phyloP scores from a whole-genome alignment of 345 rosid species.

The Hibiscus trionum region DNA sequence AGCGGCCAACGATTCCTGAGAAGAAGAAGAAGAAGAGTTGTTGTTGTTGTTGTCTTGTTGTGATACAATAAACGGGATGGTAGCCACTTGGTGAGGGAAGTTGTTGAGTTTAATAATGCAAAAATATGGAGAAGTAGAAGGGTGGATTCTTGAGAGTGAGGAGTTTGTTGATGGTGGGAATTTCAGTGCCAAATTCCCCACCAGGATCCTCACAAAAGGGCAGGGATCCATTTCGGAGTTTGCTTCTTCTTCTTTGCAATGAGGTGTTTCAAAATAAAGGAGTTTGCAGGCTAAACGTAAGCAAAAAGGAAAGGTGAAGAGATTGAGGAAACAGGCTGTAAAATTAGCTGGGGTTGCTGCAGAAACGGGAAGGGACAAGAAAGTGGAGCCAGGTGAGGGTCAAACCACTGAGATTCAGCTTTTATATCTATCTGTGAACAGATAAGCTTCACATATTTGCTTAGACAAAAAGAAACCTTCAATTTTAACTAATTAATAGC shows the following conservation, averaged over 20 bases:
- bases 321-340: constrained; percentile 52
- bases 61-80: constrained; percentile 30
- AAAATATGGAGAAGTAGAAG: too few species aligned
- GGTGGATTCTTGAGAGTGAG: too few species aligned
- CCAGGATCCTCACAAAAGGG: constrained; percentile 70
- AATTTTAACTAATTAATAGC: background rate
- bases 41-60: background rate
- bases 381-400: background rate
- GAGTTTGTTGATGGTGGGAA: constrained; percentile 27
- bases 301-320: background rate
- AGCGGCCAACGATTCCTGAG: constrained; percentile 47
- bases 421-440: background rate
- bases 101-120: too few species aligned
- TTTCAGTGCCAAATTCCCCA: constrained; percentile 66
- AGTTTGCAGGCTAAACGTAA: background rate
- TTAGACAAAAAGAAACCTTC: background rate
- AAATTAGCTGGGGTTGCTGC: background rate
- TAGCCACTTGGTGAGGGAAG: constrained; percentile 22
- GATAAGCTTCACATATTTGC: background rate
- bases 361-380: background rate
- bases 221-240: constrained; percentile 77
- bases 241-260: background rate
- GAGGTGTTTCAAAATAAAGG: background rate
- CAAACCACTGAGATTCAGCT: background rate
- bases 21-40: background rate